Evolutionary conservation across 2,329 filamentous ascomycete species (phyloP).

Genomic region (Ustulina deusta): DNA sequence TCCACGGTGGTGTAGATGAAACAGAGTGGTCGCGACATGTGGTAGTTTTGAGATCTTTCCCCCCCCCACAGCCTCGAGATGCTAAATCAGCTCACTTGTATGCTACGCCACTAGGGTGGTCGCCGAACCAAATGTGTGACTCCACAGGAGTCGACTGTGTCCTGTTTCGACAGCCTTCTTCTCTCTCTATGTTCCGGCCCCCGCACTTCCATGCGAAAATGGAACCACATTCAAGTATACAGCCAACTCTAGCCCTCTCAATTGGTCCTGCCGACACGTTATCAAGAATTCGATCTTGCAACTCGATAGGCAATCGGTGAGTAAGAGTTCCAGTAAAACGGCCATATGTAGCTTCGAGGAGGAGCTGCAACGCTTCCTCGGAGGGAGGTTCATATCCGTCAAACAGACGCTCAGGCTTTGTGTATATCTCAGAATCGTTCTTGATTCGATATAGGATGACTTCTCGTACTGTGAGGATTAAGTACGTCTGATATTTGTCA

Average conservation of each 20-base stretch:
- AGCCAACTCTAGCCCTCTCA: background rate
- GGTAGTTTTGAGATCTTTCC: too few species aligned
- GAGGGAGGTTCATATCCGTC: background rate
- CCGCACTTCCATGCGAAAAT: background rate
- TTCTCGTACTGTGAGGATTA: background rate
- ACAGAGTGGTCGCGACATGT: too few species aligned
- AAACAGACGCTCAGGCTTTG: background rate
- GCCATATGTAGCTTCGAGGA: background rate
- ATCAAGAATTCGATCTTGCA: background rate
- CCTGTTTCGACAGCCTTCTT: background rate
- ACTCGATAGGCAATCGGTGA: background rate
- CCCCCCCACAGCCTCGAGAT: background rate
- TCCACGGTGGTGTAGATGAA: too few species aligned
- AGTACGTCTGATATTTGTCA: background rate
- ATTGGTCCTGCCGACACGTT: background rate
- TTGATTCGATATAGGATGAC: background rate
- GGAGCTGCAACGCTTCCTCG: background rate
- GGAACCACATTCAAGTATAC: background rate
- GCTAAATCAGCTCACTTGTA: slow-evolving; percentile 1
- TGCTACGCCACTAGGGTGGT: background rate
- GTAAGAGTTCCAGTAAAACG: background rate
- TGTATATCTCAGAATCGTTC: background rate
- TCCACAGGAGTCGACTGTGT: background rate
- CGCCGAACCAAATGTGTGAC: background rate
- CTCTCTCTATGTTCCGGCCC: background rate